Evolutionary conservation across 805 yeast genomes (phyloP), one percentile per base, ranked within the genome.

Genomic region (Saccharomyces jurei): DNA sequence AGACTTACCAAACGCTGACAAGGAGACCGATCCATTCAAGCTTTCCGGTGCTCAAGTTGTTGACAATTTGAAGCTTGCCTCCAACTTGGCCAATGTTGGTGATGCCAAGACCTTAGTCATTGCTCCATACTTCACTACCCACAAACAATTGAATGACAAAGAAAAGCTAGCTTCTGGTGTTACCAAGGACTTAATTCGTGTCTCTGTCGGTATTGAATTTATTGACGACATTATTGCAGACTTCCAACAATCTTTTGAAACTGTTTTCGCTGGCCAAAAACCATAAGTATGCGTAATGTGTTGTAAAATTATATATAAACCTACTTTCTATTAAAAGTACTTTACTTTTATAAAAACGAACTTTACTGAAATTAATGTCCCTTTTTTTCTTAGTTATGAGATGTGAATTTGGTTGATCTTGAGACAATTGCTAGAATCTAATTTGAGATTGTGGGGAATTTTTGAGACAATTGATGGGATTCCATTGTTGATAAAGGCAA

Each of bases 61-160:
- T 57, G 96, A 91, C 72, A 75, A 74, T 63, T 81, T 94, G 72
- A 81, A 89, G 72, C 74, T 94, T 55, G 95, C 96, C 54, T 86
- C 96, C 31, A 88, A 90, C 76, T 82, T 94, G 69, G 98, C 99
- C 50, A 92, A 92, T 66, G 97, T 92, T 56, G 99, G 99, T 69
- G 99, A 92, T 68, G 84, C 92, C 51, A 94, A 92, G 77, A 89
- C 98, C 48, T 80, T 92, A 69, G 96, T 92, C 55, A 92, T 92
- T 71, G 91, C 97, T 53, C 99, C 99, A 60, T 91, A 86, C 79
- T 89, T 81, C 74, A 94, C 98, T 46, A 92, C 98, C 27, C 99
- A 92, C 74, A 91, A 89, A 71, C 98, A 94, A 76, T 80, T 92
- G 67, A 72, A 76, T 46, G 89, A 87, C 49, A 87, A 83, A 60